Evolutionary conservation across 2,329 filamentous ascomycete species (phyloP).

Genomic region (Diaporthe humulicola): DNA sequence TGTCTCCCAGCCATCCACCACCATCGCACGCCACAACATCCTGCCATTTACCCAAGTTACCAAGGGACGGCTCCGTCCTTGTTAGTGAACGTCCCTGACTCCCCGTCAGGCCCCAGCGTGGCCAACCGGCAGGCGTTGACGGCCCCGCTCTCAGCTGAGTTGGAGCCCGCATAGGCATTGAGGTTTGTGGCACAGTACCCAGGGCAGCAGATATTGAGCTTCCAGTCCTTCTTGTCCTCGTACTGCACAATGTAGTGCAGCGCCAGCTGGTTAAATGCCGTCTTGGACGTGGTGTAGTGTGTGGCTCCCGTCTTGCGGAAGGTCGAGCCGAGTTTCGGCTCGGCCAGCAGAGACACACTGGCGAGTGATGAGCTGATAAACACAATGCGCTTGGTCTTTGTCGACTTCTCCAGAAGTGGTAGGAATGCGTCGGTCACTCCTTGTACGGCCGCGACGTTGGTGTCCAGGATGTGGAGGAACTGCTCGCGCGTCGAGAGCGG

Average conservation of each 20-base stretch:
- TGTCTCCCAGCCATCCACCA: neutral
- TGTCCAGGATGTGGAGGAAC: slow-evolving; percentile 46
- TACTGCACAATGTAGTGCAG: slow-evolving; percentile 41
- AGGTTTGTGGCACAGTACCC: slow-evolving; percentile 46
- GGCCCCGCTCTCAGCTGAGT: slow-evolving; percentile 43
- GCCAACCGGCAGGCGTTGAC: slow-evolving; percentile 44
- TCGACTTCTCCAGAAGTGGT: slow-evolving; percentile 50
- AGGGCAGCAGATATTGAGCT: slow-evolving; percentile 46
- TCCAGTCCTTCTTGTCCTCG: slow-evolving; percentile 44
- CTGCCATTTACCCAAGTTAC: slow-evolving; percentile 27
- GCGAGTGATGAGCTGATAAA: slow-evolving; percentile 45
- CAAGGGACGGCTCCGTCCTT: slow-evolving; percentile 40
- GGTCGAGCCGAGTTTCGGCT: slow-evolving; percentile 28
- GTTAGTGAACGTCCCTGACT: slow-evolving; percentile 43
- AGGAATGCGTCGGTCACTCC: slow-evolving; percentile 49
- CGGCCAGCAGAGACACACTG: slow-evolving; percentile 37
- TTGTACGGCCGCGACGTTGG: slow-evolving; percentile 49
- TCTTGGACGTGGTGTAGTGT: slow-evolving; percentile 47
- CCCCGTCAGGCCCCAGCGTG: slow-evolving; percentile 43
- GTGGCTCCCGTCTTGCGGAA: neutral
- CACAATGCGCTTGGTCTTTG: slow-evolving; percentile 43
- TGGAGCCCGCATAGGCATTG: slow-evolving; percentile 39
- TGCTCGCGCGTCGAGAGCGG: slow-evolving; percentile 39
- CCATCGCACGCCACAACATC: neutral
- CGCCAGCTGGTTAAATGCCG: slow-evolving; percentile 46